phyloP scores from a whole-genome alignment of 2,329 filamentous ascomycete genomes.

The Microdochium trichocladiopsis region DNA sequence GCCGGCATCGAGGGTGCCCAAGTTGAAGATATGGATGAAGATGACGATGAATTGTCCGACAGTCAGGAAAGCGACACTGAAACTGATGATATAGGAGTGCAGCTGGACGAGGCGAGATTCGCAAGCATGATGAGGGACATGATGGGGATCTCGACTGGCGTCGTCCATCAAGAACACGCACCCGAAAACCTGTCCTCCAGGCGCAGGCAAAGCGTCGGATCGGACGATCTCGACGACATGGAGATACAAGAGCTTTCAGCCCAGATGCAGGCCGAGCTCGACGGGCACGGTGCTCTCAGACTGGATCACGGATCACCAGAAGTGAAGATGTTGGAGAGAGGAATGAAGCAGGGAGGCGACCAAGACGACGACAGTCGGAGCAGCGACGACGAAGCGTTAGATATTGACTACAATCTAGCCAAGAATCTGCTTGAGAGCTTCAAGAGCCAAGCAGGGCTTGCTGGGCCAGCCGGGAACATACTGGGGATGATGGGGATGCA shows the following conservation, averaged over 20 bases:
- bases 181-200: background rate
- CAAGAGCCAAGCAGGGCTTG: constrained; percentile 78
- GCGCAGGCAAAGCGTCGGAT: constrained; percentile 2
- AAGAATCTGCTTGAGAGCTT: constrained; percentile 90
- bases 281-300: constrained; percentile 58
- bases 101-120: constrained; percentile 81
- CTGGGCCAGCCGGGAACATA: constrained; percentile 82
- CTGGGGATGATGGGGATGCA: constrained; percentile 79
- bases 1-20: constrained; percentile 76
- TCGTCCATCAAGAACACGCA: constrained; percentile 15
- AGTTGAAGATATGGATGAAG: constrained; percentile 62
- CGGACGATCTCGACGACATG: constrained; percentile 41
- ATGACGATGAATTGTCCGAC: constrained; percentile 45
- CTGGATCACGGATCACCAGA: constrained; percentile 30
- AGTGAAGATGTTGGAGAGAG: constrained; percentile 35
- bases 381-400: constrained; percentile 51
- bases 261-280: constrained; percentile 68
- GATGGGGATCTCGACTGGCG: constrained; percentile 53
- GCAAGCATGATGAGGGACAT: constrained; percentile 84
- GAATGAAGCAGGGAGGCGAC: constrained; percentile 39
- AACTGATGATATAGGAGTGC: constrained; percentile 67
- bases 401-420: constrained; percentile 80
- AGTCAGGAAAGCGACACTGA: constrained; percentile 49
- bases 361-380: constrained; percentile 40
- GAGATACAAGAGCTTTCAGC: constrained; percentile 59